Percentiles rank a stretch among this genome's conserved stretches.
These are phyloP conservation scores for Epithele typhae DNA, from an alignment of 768 basidiomycete genomes.

Conservation along the genomic window DNA sequence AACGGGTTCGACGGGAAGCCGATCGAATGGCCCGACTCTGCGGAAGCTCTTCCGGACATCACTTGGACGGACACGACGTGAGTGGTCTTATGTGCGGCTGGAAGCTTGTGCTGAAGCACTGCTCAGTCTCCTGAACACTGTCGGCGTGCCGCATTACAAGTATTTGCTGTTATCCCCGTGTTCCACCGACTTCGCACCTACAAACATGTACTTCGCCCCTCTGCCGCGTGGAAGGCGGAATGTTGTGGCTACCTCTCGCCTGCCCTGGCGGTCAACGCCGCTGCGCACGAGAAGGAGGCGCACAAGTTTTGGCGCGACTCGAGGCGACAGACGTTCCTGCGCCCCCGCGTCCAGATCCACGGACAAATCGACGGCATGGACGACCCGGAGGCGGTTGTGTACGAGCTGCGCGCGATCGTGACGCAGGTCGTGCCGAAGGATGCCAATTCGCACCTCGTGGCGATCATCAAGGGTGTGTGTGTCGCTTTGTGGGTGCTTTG, in stretches of 20 bases:
- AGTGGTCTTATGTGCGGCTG: conserved; percentile 20
- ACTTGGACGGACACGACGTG: conserved; percentile 84
- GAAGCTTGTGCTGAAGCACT: background rate
- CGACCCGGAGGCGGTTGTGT: conserved; percentile 52
- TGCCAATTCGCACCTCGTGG: conserved; percentile 77
- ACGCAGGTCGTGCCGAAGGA: conserved; percentile 74
- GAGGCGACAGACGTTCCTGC: conserved; percentile 54
- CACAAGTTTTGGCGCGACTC: conserved; percentile 73
- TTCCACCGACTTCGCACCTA: conserved; percentile 51
- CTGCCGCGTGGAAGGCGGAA: conserved; percentile 78
- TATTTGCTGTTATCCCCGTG: conserved; percentile 66
- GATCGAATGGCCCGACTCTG: conserved; percentile 77
- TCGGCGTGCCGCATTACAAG: conserved; percentile 87
- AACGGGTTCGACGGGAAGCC: conserved; percentile 89
- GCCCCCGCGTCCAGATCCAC: conserved; percentile 49
- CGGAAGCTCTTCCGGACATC: conserved; percentile 63
- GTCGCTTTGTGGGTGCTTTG: background rate
- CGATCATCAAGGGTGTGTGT: conserved; percentile 75
- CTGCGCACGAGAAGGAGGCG: conserved; percentile 71
- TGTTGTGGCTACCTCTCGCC: conserved; percentile 75
- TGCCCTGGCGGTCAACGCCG: conserved; percentile 82
- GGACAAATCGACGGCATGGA: conserved; percentile 59
- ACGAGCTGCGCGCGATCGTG: conserved; percentile 76
- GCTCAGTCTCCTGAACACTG: conserved; percentile 75
- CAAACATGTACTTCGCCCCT: conserved; percentile 51